Evolutionary conservation across 768 basidiomycete species (phyloP).

Genomic region (Cubamyces sp.): DNA sequence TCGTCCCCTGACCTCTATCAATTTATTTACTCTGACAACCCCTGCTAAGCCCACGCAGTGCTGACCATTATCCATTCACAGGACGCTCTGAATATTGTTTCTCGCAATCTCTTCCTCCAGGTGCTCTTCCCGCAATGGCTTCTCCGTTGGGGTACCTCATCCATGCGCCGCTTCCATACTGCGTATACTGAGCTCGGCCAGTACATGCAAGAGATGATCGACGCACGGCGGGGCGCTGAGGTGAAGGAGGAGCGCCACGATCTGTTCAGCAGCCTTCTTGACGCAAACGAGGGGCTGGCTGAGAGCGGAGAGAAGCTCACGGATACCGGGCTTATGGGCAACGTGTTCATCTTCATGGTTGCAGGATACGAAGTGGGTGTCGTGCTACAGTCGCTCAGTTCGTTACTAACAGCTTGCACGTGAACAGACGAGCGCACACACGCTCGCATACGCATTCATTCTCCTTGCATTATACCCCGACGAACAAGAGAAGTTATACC

Average conservation of each 20-base stretch:
- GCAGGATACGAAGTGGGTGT: constrained; percentile 52
- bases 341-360: constrained; percentile 50
- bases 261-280: constrained; percentile 55
- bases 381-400: neutral
- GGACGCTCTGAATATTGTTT: constrained; percentile 36
- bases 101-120: constrained; percentile 32
- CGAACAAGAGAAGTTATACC: constrained; percentile 43
- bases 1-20: too few species aligned
- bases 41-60: too few species aligned
- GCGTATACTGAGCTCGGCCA: constrained; percentile 34
- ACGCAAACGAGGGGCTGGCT: constrained; percentile 46
- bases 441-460: constrained; percentile 39
- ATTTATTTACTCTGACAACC: too few species aligned
- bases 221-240: constrained; percentile 41
- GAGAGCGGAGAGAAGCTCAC: constrained; percentile 39
- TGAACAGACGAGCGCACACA: constrained; percentile 39
- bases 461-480: constrained; percentile 46
- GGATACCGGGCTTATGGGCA: constrained; percentile 49
- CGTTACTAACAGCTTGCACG: neutral
- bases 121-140: constrained; percentile 34
- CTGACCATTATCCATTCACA: neutral
- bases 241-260: constrained; percentile 49
- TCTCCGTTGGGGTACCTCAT: constrained; percentile 28
- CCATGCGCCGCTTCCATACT: constrained; percentile 27
- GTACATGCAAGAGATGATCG: constrained; percentile 61